These are phyloP conservation scores for Penicillium italicum DNA, from an alignment of 2,329 filamentous ascomycete species.

Conservation along the genomic window DNA sequence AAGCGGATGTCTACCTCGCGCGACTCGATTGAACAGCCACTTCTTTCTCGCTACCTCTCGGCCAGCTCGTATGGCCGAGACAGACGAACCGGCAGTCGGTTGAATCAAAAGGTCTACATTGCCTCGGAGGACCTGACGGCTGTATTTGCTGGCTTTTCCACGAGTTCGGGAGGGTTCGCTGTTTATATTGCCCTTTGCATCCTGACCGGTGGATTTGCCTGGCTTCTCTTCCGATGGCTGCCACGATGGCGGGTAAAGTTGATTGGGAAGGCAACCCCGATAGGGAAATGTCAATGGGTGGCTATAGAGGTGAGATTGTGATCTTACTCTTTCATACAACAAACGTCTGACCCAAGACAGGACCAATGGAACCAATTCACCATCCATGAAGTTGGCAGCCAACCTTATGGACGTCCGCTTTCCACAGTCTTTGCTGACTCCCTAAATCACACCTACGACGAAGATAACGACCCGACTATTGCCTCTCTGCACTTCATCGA, in stretches of 20 bases:
- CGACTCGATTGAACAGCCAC: slow-evolving; percentile 52
- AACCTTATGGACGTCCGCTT: slow-evolving; percentile 59
- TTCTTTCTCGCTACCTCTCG: slow-evolving; percentile 70
- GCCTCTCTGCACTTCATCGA: slow-evolving; percentile 72
- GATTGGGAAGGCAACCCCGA: slow-evolving; percentile 63
- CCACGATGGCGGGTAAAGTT: slow-evolving; percentile 80
- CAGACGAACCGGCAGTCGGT: slow-evolving; percentile 57
- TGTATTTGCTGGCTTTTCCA: slow-evolving; percentile 86
- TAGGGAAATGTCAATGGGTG: slow-evolving; percentile 81
- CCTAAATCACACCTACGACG: slow-evolving; percentile 59
- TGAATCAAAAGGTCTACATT: slow-evolving; percentile 90
- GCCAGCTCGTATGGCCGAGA: slow-evolving; percentile 64
- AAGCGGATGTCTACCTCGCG: slow-evolving; percentile 38
- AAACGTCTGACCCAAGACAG: slow-evolving; percentile 40
- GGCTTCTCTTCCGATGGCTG: slow-evolving; percentile 83
- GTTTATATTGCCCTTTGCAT: slow-evolving; percentile 69
- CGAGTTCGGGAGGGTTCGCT: slow-evolving; percentile 64
- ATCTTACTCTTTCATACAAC: not conserved
- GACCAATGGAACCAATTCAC: slow-evolving; percentile 95
- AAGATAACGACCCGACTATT: slow-evolving; percentile 72
- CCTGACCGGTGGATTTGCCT: slow-evolving; percentile 71
- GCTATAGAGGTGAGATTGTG: slow-evolving; percentile 68
- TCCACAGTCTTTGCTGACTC: slow-evolving; percentile 55
- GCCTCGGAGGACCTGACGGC: slow-evolving; percentile 90
- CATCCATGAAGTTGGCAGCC: slow-evolving; percentile 64